Conservation (phyloP, 2,329 filamentous ascomycete genomes). For the Talaromyces verruculosus region DNA sequence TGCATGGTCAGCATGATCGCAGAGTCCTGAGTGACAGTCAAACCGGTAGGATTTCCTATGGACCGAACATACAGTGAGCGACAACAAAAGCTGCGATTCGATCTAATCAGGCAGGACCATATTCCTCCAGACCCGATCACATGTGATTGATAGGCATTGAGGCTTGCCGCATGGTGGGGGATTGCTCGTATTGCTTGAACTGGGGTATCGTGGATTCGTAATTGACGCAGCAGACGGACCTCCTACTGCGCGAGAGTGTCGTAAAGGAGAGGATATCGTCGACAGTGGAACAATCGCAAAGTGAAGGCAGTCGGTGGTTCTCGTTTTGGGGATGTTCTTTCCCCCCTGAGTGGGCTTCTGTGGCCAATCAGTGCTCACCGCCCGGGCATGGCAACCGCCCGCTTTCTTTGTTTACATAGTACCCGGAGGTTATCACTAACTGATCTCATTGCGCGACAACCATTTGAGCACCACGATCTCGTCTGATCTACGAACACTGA, state of each 20-base stretch:
- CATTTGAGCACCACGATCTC: not conserved
- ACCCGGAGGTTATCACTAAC: not conserved
- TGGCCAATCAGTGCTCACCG: slow-evolving; percentile 8
- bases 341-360: not conserved
- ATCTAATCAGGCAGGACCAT: slow-evolving; percentile 4
- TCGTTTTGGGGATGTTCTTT: not conserved
- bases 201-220: not conserved
- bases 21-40: not conserved
- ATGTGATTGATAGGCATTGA: slow-evolving; percentile 14
- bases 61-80: slow-evolving; percentile 2
- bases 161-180: not conserved
- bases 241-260: not conserved
- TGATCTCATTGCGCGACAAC: not conserved
- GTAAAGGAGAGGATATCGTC: too few relatives aligned
- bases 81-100: not conserved
- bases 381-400: slow-evolving; percentile 8
- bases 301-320: not conserved
- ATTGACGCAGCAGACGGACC: not conserved
- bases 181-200: not conserved
- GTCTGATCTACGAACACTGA: not conserved
- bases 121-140: slow-evolving; percentile 6
- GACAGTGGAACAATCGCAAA: not conserved
- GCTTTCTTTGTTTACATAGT: slow-evolving; percentile 19
- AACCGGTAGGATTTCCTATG: not conserved
- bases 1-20: slow-evolving; percentile 11